These are phyloP conservation scores for Madurella mycetomatis DNA, from an alignment of 2,329 filamentous ascomycete genomes.

Conservation along the genomic window DNA sequence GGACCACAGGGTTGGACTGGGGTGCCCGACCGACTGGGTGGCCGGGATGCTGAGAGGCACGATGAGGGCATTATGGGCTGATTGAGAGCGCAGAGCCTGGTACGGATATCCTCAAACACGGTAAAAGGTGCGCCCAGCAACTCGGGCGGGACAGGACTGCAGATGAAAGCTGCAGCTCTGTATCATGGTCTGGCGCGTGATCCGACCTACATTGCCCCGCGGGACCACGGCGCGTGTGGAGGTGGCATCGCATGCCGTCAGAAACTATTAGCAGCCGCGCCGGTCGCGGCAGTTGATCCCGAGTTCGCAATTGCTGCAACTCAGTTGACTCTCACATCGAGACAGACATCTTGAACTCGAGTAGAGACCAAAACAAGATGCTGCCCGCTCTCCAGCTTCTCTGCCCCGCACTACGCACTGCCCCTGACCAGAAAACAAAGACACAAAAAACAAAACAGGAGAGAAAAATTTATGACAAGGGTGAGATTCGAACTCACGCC, in stretches of 20 bases:
- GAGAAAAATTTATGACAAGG: conserved; percentile 22
- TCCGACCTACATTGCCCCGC: not conserved
- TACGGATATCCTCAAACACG: not conserved
- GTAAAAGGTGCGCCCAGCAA: not conserved
- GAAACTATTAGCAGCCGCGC: not conserved
- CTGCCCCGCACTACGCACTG: not conserved
- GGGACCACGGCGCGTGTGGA: conserved; percentile 9
- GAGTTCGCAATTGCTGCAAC: not conserved
- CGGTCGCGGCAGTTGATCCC: conserved; percentile 14
- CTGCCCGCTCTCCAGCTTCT: not conserved
- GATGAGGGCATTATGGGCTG: conserved; percentile 22
- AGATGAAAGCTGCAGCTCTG: conserved; percentile 3
- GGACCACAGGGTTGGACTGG: conserved; percentile 3
- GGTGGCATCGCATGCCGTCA: conserved; percentile 15
- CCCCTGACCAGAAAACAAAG: not conserved
- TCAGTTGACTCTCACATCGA: not conserved
- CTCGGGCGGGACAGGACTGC: not conserved
- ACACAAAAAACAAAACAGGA: not conserved
- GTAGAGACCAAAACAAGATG: no score
- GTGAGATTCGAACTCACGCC: conserved; percentile 29
- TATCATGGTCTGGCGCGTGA: conserved; percentile 15
- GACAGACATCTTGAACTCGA: no score
- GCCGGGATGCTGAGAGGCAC: conserved; percentile 8
- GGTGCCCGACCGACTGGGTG: conserved; percentile 10
- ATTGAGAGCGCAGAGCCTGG: conserved; percentile 4